phyloP scores from a whole-genome alignment of 2,329 filamentous ascomycete genomes.

The Ophiostoma perfectum region DNA sequence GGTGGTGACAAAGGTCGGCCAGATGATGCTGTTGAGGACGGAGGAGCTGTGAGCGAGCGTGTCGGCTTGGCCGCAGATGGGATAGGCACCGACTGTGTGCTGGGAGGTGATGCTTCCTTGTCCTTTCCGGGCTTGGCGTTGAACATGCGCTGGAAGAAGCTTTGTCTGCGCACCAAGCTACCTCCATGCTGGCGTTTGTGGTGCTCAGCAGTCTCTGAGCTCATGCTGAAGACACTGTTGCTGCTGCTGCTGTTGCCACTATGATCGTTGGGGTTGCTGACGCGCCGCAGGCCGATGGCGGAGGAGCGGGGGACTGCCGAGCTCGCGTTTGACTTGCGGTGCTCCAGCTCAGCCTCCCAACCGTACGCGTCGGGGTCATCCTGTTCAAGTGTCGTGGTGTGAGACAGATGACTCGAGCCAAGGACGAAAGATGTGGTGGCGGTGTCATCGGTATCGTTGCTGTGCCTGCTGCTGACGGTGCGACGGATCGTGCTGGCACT shows the following conservation, averaged over 20 bases:
- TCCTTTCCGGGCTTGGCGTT: constrained; percentile 25
- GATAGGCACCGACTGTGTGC: not conserved
- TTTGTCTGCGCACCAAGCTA: constrained; percentile 30
- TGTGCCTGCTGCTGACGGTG: constrained; percentile 4
- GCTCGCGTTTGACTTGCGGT: constrained; percentile 27
- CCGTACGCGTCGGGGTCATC: constrained; percentile 45
- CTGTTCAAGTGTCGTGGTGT: constrained; percentile 27
- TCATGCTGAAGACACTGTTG: constrained; percentile 26
- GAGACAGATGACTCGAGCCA: not conserved
- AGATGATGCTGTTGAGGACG: no score
- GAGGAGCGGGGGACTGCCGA: not conserved
- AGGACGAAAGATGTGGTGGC: not conserved
- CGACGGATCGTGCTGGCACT: constrained; percentile 5
- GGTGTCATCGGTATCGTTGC: constrained; percentile 6
- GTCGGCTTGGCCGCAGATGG: not conserved
- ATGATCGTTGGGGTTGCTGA: not conserved
- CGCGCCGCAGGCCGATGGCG: constrained; percentile 22
- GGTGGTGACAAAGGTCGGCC: not conserved
- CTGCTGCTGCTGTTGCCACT: constrained; percentile 15
- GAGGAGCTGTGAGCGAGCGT: not conserved
- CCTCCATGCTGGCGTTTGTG: constrained; percentile 25
- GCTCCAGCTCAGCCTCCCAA: constrained; percentile 48
- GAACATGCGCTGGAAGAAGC: constrained; percentile 40
- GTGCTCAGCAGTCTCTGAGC: constrained; percentile 22
- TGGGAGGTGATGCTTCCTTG: not conserved